Percentiles rank a stretch among this genome's conserved stretches.
Evolutionary conservation across 2,329 filamentous ascomycete genomes (phyloP).

Genomic region (Ophiognomonia clavigignenti-juglandacearum): DNA sequence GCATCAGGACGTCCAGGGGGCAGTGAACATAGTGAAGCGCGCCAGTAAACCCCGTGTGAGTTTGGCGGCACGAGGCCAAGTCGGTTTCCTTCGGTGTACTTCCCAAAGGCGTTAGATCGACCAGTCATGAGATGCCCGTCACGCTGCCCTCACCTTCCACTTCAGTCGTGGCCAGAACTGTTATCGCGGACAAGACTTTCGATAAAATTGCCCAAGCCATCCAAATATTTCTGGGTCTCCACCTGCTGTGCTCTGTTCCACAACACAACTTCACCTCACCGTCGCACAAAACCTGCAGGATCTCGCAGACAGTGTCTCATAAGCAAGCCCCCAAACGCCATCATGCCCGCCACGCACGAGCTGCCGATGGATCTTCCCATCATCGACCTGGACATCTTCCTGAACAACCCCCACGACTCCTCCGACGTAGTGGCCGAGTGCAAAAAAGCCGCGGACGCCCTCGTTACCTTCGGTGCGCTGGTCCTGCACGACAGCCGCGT

Average conservation of each 20-base stretch:
- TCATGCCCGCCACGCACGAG: conserved; percentile 23
- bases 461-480: conserved; percentile 56
- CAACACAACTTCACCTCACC: background rate
- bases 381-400: conserved; percentile 55
- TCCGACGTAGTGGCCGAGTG: conserved; percentile 46
- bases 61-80: background rate
- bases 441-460: conserved; percentile 46
- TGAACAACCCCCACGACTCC: conserved; percentile 36
- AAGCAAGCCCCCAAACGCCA: background rate
- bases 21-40: too few relatives aligned
- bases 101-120: conserved; percentile 6
- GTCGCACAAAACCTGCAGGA: background rate
- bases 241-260: background rate
- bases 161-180: background rate
- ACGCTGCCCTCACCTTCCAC: conserved; percentile 11
- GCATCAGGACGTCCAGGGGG: too few relatives aligned
- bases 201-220: background rate
- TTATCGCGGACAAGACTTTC: conserved; percentile 1
- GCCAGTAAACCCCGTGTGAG: background rate
- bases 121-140: conserved; percentile 8
- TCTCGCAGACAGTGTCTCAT: background rate
- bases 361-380: conserved; percentile 52
- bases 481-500: conserved; percentile 57
- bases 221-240: background rate
- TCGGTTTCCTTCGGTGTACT: background rate